These are phyloP conservation scores for Penicillium ucsense DNA, from an alignment of 495 filamentous ascomycete species.

Conservation along the genomic window DNA sequence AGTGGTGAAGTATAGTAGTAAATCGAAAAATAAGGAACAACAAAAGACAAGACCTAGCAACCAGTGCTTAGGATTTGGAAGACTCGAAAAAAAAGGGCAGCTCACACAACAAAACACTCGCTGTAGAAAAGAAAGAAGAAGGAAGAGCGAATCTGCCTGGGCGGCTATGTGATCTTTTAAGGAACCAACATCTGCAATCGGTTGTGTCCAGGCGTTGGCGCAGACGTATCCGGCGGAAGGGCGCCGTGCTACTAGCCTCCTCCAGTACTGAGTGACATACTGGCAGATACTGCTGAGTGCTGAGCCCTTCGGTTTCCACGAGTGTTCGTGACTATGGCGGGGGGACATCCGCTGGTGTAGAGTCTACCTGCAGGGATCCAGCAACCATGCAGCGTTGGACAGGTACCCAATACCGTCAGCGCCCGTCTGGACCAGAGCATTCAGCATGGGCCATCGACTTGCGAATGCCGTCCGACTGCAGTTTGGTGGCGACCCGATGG, in stretches of 20 bases:
- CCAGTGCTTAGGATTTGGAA: conserved; percentile 39
- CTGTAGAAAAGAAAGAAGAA: conserved; percentile 52
- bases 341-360: no score
- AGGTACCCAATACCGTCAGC: no score
- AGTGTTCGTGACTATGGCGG: no score
- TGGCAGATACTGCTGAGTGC: no score
- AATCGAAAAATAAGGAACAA: conserved; percentile 25
- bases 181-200: conserved; percentile 3
- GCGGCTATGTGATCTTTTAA: conserved; percentile 31
- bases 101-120: conserved; percentile 64
- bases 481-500: background rate
- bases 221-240: conserved; percentile 7
- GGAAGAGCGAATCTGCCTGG: conserved; percentile 21
- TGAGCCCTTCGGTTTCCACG: no score
- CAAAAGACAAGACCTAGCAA: conserved; percentile 39
- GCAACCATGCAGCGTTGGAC: no score
- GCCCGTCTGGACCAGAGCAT: no score
- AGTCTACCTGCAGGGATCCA: no score
- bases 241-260: no score
- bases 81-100: conserved; percentile 39
- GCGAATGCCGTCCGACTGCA: no score
- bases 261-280: no score
- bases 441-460: no score
- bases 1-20: conserved; percentile 12
- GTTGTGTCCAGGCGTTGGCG: conserved; percentile 7